Conservation (phyloP, 495 filamentous ascomycete species). For the Tuber brumale region DNA sequence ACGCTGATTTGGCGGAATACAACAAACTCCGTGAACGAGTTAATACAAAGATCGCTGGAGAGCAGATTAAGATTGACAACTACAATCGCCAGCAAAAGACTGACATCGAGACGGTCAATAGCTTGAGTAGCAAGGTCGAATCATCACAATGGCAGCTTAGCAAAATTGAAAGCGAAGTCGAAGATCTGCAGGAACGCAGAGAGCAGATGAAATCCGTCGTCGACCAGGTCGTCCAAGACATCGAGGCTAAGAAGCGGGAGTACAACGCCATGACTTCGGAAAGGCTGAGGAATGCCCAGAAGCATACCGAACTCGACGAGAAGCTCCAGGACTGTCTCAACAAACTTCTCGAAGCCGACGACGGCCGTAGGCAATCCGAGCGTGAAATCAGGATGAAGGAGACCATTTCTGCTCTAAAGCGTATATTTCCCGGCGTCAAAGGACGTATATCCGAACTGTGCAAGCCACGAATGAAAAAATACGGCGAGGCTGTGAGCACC, state of each 20-base stretch:
- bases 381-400: constrained; percentile 70
- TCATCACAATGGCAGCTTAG: constrained; percentile 63
- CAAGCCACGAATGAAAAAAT: constrained; percentile 94
- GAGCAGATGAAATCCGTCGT: constrained; percentile 53
- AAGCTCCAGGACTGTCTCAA: constrained; percentile 72
- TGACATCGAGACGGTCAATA: constrained; percentile 81
- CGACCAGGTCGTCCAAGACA: constrained; percentile 64
- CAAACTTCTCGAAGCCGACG: constrained; percentile 74
- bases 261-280: constrained; percentile 80
- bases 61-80: constrained; percentile 77
- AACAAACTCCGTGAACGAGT: constrained; percentile 78
- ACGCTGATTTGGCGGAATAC: constrained; percentile 84
- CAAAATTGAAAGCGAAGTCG: constrained; percentile 65
- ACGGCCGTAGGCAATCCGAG: constrained; percentile 73
- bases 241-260: constrained; percentile 84
- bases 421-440: constrained; percentile 84
- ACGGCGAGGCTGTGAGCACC: constrained; percentile 82
- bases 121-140: constrained; percentile 78
- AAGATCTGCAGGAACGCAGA: constrained; percentile 61
- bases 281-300: constrained; percentile 67
- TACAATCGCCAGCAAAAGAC: constrained; percentile 77
- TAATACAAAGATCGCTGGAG: constrained; percentile 70
- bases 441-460: constrained; percentile 88
- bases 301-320: constrained; percentile 81
- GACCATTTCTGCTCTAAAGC: constrained; percentile 74